Base-by-base conservation (phyloP, 176 grass and related monocot genomes). In the Cymbopogon citratus region DNA sequence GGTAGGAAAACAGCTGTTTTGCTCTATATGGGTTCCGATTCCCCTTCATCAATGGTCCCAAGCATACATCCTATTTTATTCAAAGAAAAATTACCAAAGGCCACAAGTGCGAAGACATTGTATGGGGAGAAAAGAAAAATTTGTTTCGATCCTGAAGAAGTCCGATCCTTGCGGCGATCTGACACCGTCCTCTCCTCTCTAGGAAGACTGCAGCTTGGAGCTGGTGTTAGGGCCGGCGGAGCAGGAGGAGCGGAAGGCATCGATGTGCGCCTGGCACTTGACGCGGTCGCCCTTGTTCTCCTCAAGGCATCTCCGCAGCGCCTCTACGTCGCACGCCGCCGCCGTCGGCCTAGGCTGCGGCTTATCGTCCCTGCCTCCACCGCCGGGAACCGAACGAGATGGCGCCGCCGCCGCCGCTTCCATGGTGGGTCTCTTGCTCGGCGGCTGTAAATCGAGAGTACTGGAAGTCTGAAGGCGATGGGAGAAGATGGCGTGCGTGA, bases 231-330 rank as follows among this genome's bases (percentile, higher is more conserved):
- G 66, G 63, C 76, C 82, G 66, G 84, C 82, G 51, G 95, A 89
- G 88, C 95, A 97, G 79, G 92, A 97, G 51, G 92, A 83, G 9
- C 86, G 89, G 92, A 94, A 97, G 71, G 92, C 92, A 35, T 97
- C 86, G 61, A 97, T 94, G 74, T 97, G 95, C 5, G 87, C 76
- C 51, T 94, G 90, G 76, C 94, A 97, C 80, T 94, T 97, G 66
- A 71, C 29, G 46, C 83, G 83, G 75, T 97, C 88, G 25, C 92
- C 92, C 67, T 97, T 97, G 85, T 97, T 94, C 76, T 91, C 86
- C 81, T 91, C 85, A 34, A 97, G 80, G 86, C 92, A 97, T 80
- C 88, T 94, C 74, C 86, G 82, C 25, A 92, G 79, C 11, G 88
- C 94, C 77, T 92, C 87, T 14, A 94, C 86, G 29, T 94, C 87